Base-by-base conservation (phyloP, 306 rosid genomes). In the Quercus engelmannii region DNA sequence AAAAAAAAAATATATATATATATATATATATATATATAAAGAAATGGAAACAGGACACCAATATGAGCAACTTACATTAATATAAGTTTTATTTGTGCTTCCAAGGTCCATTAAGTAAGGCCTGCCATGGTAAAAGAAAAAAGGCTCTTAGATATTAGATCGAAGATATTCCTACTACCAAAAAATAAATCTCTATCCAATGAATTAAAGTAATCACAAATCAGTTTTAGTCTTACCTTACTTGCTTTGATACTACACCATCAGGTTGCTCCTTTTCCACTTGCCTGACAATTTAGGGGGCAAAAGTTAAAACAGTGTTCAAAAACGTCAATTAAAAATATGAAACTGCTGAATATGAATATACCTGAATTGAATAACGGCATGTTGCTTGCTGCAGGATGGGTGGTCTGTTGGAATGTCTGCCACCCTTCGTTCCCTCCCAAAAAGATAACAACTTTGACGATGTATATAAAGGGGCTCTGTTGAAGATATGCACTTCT, bases 101-200 rank as follows among this genome's bases (percentile, higher is more conserved):
- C 99, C 99, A 5, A 95, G 98, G 81, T 95, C 99, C 99, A 93
- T 95, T 75, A 95, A 19, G 84, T 95, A 95, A 77, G 99, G 99
- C 90, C 99, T 95, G 73, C 55, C 6, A 46, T 20, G 63, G 77
- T 65, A 33, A 62, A 69, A 21, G 78, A 55, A 72, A 67, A 56
- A 84, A 55, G 43, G 46, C 46, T 38, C 79, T 79, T 49, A 85
- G 83, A 68, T 76, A 55, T 74, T n/a, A 76, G 30, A 19, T 62
- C 82, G 19, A 82, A 86, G 55, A 69, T 20, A 23, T 51, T 13
- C 30, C 65, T n/a, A 5, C 65, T 56, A 10, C 13, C 54, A 10
- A 49, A 12, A 49, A 49, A 49, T 13, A 49, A 12, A 49, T 49
- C 52, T 38, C 19, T 62, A 55, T 75, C 20, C 38, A 18, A 63